Evolutionary conservation across 2,329 filamentous ascomycete genomes (phyloP).

Genomic region (Amesomyces nigricolor): DNA sequence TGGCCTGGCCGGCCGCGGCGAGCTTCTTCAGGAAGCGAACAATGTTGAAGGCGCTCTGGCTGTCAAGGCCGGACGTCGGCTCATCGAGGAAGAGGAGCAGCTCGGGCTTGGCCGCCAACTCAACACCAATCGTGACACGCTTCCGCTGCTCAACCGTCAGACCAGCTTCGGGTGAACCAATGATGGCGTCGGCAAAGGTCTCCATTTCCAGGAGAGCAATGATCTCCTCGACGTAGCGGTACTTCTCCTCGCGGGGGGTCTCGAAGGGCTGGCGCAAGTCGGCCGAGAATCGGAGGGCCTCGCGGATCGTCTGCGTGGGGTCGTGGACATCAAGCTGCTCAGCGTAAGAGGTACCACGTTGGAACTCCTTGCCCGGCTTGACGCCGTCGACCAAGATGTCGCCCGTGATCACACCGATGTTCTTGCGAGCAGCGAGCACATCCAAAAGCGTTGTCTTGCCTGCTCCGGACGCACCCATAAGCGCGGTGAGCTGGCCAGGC

Average conservation of each 20-base stretch:
- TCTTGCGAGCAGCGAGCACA: conserved; percentile 59
- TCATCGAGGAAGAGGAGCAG: conserved; percentile 74
- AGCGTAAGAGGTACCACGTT: conserved; percentile 56
- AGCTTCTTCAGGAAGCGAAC: conserved; percentile 73
- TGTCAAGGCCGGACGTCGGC: conserved; percentile 69
- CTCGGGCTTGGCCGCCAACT: conserved; percentile 76
- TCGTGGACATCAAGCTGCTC: conserved; percentile 60
- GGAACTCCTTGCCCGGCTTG: conserved; percentile 55
- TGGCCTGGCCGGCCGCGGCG: conserved; percentile 74
- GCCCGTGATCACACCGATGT: conserved; percentile 54
- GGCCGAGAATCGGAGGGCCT: conserved; percentile 59
- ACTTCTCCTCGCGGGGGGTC: conserved; percentile 50
- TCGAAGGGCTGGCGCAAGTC: conserved; percentile 52
- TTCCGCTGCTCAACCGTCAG: conserved; percentile 61
- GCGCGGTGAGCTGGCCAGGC: conserved; percentile 68
- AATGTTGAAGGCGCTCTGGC: conserved; percentile 69
- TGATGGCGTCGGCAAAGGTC: conserved; percentile 52
- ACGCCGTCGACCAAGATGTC: conserved; percentile 53
- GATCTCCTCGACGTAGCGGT: conserved; percentile 54
- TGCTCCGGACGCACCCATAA: conserved; percentile 80
- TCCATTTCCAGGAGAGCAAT: conserved; percentile 56
- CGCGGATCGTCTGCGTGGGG: conserved; percentile 56
- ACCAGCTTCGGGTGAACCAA: conserved; percentile 60
- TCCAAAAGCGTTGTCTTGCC: conserved; percentile 84
- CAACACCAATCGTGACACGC: conserved; percentile 87